Base-by-base conservation (phyloP, 176 grass and related monocot species). In the Ensete ventricosum region DNA sequence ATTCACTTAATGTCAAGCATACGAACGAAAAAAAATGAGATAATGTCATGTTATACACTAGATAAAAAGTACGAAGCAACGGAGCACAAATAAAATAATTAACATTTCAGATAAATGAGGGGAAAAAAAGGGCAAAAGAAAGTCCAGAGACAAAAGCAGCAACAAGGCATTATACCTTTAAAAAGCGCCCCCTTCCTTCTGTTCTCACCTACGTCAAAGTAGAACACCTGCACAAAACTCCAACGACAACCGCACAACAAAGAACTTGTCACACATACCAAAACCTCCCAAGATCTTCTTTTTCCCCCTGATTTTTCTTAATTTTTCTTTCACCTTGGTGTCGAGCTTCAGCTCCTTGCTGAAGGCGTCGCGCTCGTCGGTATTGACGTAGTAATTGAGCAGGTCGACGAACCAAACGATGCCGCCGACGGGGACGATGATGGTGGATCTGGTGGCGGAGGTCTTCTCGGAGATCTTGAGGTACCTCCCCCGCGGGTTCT, bases 401-500 rank as follows among this genome's bases (percentile, higher is more conserved):
- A 92, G 85, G 64, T 92, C 93, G 67, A 96, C 72, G 82, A 96
- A 96, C 89, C 90, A 96, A 7, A 80, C 71, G 76, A 96, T 88
- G 57, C 89, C 87, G 3, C 78, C 82, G 76, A 89, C 74, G 68
- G 93, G 93, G 22, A 96, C 83, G 77, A 96, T 96, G 82, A 92
- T 96, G 78, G 89, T 90, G 78, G 93, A 92, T 70, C 93, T 82
- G 76, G 85, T 90, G 14, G 93, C 82, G 11, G 87, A 87, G 5
- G 90, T 92, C 80, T 96, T 96, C 93, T 96, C 87, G 13, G 89
- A 92, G 79, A 96, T 86, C 87, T 96, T 96, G 54, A 96, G 90
- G 79, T 96, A 96, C 81, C 87, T 90, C 49, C 93, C 89, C 68
- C 93, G 69, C 29, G 93, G 87, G 64, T 96, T 96, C 85, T 96